Conservation (phyloP, 441 rosid species). For the Populus trichocarpa region DNA sequence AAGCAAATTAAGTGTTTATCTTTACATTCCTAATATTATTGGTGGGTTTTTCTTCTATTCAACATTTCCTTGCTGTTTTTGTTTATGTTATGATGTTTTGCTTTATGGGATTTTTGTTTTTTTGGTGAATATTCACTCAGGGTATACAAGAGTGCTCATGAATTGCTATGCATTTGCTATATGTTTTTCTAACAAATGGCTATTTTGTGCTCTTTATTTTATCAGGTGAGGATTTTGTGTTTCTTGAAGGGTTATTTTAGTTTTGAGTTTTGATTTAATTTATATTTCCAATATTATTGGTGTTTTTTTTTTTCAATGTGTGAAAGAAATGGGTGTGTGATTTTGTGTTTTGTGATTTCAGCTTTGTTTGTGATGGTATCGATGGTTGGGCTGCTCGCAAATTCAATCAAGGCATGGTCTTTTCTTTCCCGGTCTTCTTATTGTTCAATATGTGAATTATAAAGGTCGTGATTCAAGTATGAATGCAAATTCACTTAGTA, state of each 20-base stretch:
- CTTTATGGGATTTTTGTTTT: background rate
- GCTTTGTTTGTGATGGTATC: constrained; percentile 95
- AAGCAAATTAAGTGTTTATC: constrained; percentile 59
- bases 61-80: background rate
- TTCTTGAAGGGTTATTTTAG: constrained; percentile 5
- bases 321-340: constrained; percentile 1
- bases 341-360: constrained; percentile 27
- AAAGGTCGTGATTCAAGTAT: background rate
- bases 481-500: background rate
- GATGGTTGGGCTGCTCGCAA: constrained; percentile 99
- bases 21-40: constrained; percentile 82
- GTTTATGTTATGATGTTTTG: background rate
- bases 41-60: constrained; percentile 36
- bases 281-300: background rate
- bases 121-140: constrained; percentile 34
- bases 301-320: background rate
- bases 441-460: background rate
- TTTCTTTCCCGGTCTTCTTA: background rate
- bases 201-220: constrained; percentile 75
- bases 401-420: constrained; percentile 75
- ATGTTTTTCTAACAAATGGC: constrained; percentile 76
- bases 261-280: background rate
- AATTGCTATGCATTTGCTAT: constrained; percentile 83
- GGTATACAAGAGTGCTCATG: constrained; percentile 77
- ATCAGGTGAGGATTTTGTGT: constrained; percentile 47